phyloP scores from a whole-genome alignment of 108 stramenopile species.

The Cylindrotheca closterium region DNA sequence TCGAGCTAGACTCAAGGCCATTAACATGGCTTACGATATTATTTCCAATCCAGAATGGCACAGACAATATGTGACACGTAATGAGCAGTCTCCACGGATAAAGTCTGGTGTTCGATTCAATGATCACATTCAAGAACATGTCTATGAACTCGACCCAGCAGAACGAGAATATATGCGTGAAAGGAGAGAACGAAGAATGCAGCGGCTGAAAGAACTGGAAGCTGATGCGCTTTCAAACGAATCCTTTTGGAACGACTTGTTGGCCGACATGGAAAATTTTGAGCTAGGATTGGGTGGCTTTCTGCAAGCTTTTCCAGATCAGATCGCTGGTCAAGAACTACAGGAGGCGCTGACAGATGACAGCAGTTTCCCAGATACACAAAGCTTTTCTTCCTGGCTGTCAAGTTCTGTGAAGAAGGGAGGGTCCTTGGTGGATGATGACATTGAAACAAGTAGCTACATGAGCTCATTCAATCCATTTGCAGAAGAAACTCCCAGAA shows the following conservation, averaged over 20 bases:
- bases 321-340: too few species aligned
- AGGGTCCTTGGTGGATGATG: too few species aligned
- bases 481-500: background rate
- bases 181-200: background rate
- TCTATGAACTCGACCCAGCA: conserved; percentile 32
- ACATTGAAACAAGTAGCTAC: background rate
- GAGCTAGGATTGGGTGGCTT: background rate
- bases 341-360: too few species aligned
- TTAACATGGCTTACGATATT: conserved; percentile 55
- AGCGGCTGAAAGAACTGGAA: background rate
- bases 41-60: conserved; percentile 35
- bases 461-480: background rate
- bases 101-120: conserved; percentile 34
- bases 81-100: background rate
- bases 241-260: background rate
- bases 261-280: background rate
- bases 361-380: too few species aligned
- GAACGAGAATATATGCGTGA: conserved; percentile 3
- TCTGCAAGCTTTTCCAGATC: background rate
- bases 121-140: conserved; percentile 52
- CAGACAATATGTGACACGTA: conserved; percentile 25
- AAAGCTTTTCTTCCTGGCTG: background rate
- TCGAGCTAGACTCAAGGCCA: conserved; percentile 38
- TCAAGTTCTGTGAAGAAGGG: background rate
- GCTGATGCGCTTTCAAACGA: background rate